These are phyloP conservation scores for Balakata baccata DNA, from an alignment of 345 rosid species.

Conservation along the genomic window DNA sequence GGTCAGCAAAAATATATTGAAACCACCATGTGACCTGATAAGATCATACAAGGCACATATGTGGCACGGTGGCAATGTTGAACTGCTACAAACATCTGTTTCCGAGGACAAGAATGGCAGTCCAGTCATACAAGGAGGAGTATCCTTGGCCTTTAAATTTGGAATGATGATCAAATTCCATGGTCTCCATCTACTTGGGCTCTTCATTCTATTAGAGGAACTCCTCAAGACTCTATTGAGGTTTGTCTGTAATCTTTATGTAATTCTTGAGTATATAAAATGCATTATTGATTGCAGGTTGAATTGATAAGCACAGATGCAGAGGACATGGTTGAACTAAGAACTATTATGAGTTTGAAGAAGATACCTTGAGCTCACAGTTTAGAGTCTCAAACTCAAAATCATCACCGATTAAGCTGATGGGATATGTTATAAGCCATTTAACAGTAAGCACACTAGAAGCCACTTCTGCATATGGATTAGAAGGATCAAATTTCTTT, in stretches of 20 bases:
- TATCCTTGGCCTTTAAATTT: slow-evolving; percentile 45
- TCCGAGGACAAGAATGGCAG: slow-evolving; percentile 50
- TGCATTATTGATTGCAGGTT: slow-evolving; percentile 39
- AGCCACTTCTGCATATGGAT: slow-evolving; percentile 70
- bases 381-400: slow-evolving; percentile 46
- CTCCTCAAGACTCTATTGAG: slow-evolving; percentile 48
- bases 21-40: slow-evolving; percentile 51
- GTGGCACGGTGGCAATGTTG: slow-evolving; percentile 75
- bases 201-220: slow-evolving; percentile 53
- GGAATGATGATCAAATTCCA: slow-evolving; percentile 33
- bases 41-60: slow-evolving; percentile 72
- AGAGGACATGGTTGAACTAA: slow-evolving; percentile 47
- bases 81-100: slow-evolving; percentile 75
- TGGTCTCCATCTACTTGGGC: slow-evolving; percentile 60
- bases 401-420: slow-evolving; percentile 35
- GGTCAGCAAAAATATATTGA: not conserved
- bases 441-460: slow-evolving; percentile 83
- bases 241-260: slow-evolving; percentile 19
- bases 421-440: slow-evolving; percentile 61
- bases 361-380: slow-evolving; percentile 56
- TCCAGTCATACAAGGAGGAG: slow-evolving; percentile 71
- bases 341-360: slow-evolving; percentile 44
- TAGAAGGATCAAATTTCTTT: slow-evolving; percentile 61
- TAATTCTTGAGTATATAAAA: not conserved
- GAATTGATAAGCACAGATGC: slow-evolving; percentile 54